Evolutionary conservation across 164 flowering plant species (phyloP), one percentile per base, ranked within the genome.

Genomic region (Chloranthus sessilifolius): DNA sequence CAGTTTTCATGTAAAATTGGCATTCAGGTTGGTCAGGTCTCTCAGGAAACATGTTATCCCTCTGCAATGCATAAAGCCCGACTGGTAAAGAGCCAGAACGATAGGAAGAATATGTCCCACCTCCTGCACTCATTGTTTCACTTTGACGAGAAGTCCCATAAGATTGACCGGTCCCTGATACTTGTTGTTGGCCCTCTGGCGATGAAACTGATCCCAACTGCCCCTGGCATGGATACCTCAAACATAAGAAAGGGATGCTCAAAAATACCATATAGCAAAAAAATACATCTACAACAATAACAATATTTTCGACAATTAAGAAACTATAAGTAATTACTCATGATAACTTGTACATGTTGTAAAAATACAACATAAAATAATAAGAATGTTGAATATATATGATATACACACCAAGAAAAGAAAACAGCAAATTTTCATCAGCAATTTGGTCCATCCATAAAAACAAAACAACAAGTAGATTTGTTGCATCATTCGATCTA

Each of bases 21-120:
- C 98, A 92, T 57, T 92, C 98, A 38, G 95, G 91, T 58, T 85
- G 94, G 30, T 85, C 98, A 51, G 94, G 98, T 67, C 96, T 82
- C 76, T 88, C 96, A 39, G 98, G 98, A 67, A 92, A 92, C 26
- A 85, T 71, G 58, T 74, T 80, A 22, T 88, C 96, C 49, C 88
- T 75, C 64, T 76, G 90, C 63, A 83, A 60, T 49, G 91, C 78
- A 79, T 75, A 85, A 56, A 66, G 73, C 7, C 96, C 91, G 30
- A 78, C 43, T 30, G 90, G 81, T 9, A 73, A 53, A 56, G 90
- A 71, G 29, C 84, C 74, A 41, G 85, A 67, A 46, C 78, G 80
- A 40, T 64, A 77, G 7, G 73, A 58, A 56, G 85, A 64, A 75
- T 59, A 72, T 28, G 76, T 30, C 47, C 85, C 88, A 39, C 76